Conservation (phyloP, 345 rosid genomes). For the Aquilaria yunnanensis region DNA sequence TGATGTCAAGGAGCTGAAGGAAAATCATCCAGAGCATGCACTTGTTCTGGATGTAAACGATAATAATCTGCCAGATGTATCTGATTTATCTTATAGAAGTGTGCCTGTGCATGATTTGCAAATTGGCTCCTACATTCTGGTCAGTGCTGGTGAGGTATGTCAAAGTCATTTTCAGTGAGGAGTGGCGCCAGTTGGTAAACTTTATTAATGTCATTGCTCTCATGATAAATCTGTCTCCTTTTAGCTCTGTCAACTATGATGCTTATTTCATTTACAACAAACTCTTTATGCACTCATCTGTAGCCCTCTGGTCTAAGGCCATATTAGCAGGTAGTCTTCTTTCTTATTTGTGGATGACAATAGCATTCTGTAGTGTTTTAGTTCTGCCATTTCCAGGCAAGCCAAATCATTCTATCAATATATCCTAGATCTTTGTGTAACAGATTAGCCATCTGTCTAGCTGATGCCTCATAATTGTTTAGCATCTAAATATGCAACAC, state of each 20-base stretch:
- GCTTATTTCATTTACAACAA: neutral
- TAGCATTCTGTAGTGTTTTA: too few species aligned
- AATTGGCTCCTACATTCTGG: constrained; percentile 81
- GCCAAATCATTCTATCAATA: too few species aligned
- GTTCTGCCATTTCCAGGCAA: too few species aligned
- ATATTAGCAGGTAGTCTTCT: too few species aligned
- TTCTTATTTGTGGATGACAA: neutral
- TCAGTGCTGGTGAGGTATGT: constrained; percentile 99
- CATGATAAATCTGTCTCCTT: neutral
- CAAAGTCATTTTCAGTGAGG: constrained; percentile 1
- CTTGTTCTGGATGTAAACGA: constrained; percentile 55
- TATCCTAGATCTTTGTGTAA: too few species aligned
- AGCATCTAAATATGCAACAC: too few species aligned
- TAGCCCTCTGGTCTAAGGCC: too few species aligned
- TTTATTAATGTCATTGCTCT: too few species aligned
- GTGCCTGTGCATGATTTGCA: constrained; percentile 82
- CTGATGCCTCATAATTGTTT: too few species aligned
- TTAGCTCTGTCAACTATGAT: neutral
- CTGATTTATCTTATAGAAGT: constrained; percentile 66
- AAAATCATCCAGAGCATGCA: constrained; percentile 83
- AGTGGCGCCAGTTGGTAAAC: too few species aligned
- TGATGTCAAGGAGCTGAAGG: constrained; percentile 92
- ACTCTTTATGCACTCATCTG: too few species aligned
- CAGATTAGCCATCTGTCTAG: too few species aligned
- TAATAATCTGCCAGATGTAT: constrained; percentile 52